Evolutionary conservation across 2,329 filamentous ascomycete genomes (phyloP), one percentile per base, ranked within the genome.

Genomic region (Claviceps arundinis): DNA sequence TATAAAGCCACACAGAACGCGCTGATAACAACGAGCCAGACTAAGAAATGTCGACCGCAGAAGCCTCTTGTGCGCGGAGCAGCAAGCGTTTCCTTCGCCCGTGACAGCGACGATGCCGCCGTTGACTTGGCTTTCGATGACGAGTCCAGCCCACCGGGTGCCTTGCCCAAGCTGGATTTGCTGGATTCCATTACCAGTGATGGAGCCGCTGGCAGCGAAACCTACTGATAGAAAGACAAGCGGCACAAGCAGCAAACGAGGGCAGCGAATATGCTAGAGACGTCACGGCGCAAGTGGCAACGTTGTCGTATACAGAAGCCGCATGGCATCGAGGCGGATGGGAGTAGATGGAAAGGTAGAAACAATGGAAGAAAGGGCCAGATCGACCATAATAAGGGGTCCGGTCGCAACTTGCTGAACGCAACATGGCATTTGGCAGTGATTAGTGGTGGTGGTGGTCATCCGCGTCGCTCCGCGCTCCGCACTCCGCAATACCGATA

Each of bases 1-100:
- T 55, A 55, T 11, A 57, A 46, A 19, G 56, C 57, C 41, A 55
- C 50, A 41, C 41, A 54, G 43, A 37, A 54, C 41, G 53, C 54
- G 34, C 52, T 53, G 9, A 54, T 11, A 8, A 59, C 44, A 24
- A 57, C 46, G 40, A 56, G 43, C 22, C 56, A 24, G 40, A 59
- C 48, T 26, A 51, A 42, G 13, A 57, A 14, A 24, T 54, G 49
- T 13, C 50, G 50, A 16, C 52, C 26, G 47, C 53, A 56, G 40
- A 49, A 48, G 5, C 22, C n/a, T 14, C 38, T 44, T 34, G 43
- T 37, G 14, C 41, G 51, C 30, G 38, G 44, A 17, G 17, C 46
- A 34, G 24, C 48, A 37, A n/a, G 34, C 30, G 26, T 43, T 8
- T 9, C n/a, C 34, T 24, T 41, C 37, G 50, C 19, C 44, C 26